Evolutionary conservation across 306 rosid genomes (phyloP), one percentile per base, ranked within the genome.

Genomic region (Citrullus amarus): DNA sequence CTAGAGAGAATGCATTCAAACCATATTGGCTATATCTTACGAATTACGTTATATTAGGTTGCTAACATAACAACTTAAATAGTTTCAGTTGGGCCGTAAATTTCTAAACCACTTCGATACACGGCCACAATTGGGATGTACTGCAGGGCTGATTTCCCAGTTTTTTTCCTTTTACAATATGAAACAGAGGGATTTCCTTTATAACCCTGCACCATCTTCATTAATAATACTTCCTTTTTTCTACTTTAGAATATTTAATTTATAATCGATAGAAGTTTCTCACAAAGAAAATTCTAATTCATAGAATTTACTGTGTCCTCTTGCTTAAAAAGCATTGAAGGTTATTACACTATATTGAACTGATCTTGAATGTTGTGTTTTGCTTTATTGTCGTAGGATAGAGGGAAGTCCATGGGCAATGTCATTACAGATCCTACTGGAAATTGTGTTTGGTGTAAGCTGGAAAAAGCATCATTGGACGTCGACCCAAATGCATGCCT

Each of bases 361-460:
- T 72, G 59, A 72, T 72, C 41, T 48, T 50, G 44, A 38, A 79
- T 71, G 30, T 48, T 18, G 30, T 87, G 73, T 74, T 83, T 65
- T 80, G 65, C 55, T 58, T 63, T 59, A 65, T 81, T 87, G 91
- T 84, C 82, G 83, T 86, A 82, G 90, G 89, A 84, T 84, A 81
- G 83, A 84, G 90, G 86, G 78, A 89, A 80, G 78, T 80, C 32
- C 78, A 78, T 70, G 81, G 83, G 81, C 62, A 81, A 72, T 78
- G 51, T 62, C 63, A 69, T 78, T 5, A 28, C 41, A n/a, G 81
- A 70, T 43, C 46, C 60, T 77, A 71, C 79, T 75, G 85, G 67
- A 78, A 82, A 82, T 28, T 51, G 79, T 41, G 34, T 70, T 9
- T 82, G 46, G 44, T 70, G n/a, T 77, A 10, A 53, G 85, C 88